Base-by-base conservation (phyloP, 2,329 filamentous ascomycete species). In the Diaporthe destruens region DNA sequence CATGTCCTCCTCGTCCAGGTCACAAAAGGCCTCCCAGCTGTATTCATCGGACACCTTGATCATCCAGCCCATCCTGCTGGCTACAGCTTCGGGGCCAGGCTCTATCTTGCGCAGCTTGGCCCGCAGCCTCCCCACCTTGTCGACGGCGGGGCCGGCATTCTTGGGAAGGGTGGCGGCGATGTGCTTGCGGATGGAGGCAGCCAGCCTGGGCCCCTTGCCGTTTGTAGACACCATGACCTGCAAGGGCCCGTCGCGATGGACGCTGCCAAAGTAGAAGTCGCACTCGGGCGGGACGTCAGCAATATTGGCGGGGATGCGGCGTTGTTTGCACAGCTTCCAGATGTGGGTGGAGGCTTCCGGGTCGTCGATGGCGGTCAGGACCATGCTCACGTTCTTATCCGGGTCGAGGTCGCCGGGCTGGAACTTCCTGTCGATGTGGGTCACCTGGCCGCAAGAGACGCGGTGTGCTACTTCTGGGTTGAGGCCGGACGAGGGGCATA, bases 161-260 rank as follows among this genome's bases (percentile, higher is more conserved):
- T 85, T 84, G 1, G 96, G 96, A 71, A 99, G 84, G 63, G 86
- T 87, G 25, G 86, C 87, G 23, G 94, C 95, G 76, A 99, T 98
- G 80, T 93, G 90, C 80, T 92, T 89, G 69, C 96, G 87, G 66
- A 99, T 93, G 61, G 95, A 91, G 76, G 94, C 96, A 12, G 96
- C 96, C 75, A 99, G 85, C 80, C 96, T 92, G 0, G 96, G 96
- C 0, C 96, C 96, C 80, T 98, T 98, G 68, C 96, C 96, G 81
- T 98, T 99, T 47, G 96, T 99, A 84, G 94, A 97, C 77, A 99
- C 96, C 96, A 99, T 99, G 79, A 99, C 92, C 85, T 99, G 96
- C 74, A 99, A 84, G 7, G 96, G 96, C 0, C 96, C 96, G 81
- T 99, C 96, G 66, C 96, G 92, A 83, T 99, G 94, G 51, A 98